Evolutionary conservation across 169 alveolate species (phyloP).

Genomic region (Perkinsus chesapeaki): DNA sequence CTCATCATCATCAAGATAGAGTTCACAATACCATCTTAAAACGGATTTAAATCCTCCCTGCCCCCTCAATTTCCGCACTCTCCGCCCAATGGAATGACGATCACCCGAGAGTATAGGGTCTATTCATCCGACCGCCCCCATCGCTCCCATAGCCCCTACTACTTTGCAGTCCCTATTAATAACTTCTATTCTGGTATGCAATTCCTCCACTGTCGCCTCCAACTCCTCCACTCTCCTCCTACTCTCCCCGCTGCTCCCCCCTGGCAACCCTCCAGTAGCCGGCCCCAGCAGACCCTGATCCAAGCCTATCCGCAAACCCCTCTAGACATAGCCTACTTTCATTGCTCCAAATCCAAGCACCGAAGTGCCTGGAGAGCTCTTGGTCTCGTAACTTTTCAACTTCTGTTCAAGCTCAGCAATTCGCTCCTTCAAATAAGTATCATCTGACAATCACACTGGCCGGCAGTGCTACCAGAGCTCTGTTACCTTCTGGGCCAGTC

Average conservation of each 20-base stretch:
- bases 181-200: neutral
- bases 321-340: neutral
- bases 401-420: neutral
- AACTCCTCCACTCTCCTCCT: neutral
- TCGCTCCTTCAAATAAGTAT: too few species aligned
- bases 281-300: neutral
- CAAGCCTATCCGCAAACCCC: neutral
- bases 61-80: too few species aligned
- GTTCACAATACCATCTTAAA: too few species aligned
- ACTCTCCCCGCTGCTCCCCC: neutral
- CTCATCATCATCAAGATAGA: too few species aligned
- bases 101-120: too few species aligned
- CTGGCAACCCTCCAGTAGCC: neutral
- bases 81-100: too few species aligned
- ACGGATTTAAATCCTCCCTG: too few species aligned
- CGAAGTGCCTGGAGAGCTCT: neutral
- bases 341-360: neutral
- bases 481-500: too few species aligned
- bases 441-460: too few species aligned
- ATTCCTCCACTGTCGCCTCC: neutral
- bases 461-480: too few species aligned
- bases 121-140: neutral
- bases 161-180: neutral
- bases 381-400: neutral
- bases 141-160: neutral